Evolutionary conservation across 2,329 filamentous ascomycete genomes (phyloP).

Genomic region (Keithomyces neogunnii): DNA sequence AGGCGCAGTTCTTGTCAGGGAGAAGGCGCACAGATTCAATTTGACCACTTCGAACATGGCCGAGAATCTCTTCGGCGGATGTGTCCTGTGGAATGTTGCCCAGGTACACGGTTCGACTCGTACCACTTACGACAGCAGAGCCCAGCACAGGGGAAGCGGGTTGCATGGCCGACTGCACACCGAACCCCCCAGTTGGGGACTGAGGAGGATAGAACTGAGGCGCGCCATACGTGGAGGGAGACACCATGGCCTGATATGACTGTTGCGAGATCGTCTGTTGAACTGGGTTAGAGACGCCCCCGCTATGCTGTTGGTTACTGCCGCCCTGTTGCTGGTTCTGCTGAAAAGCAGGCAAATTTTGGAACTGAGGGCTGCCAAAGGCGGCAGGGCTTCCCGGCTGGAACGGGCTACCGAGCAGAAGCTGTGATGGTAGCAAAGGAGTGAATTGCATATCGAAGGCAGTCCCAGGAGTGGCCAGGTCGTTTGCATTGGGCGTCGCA

Average conservation of each 20-base stretch:
- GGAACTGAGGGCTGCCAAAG: conserved; percentile 87
- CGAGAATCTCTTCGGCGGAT: conserved; percentile 88
- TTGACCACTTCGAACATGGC: conserved; percentile 92
- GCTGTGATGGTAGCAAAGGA: conserved; percentile 84
- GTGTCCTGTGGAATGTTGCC: conserved; percentile 99
- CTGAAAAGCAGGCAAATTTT: conserved; percentile 72
- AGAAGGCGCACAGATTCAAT: conserved; percentile 97
- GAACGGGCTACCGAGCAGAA: conserved; percentile 92
- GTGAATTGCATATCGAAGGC: conserved; percentile 98
- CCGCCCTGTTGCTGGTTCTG: conserved; percentile 44
- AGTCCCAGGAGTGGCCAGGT: conserved; percentile 79
- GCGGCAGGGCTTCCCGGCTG: conserved; percentile 87
- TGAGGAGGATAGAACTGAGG: conserved; percentile 82
- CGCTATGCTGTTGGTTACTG: conserved; percentile 46
- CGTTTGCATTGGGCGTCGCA: conserved; percentile 46
- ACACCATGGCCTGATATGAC: conserved; percentile 77
- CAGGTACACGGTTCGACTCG: conserved; percentile 92
- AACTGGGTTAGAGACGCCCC: conserved; percentile 63
- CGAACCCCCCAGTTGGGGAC: conserved; percentile 74
- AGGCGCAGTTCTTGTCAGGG: conserved; percentile 98
- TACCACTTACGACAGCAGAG: conserved; percentile 76
- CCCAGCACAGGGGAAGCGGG: conserved; percentile 70
- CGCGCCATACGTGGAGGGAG: conserved; percentile 73
- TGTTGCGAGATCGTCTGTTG: conserved; percentile 73
- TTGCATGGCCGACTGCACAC: conserved; percentile 44